Evolutionary conservation across 768 basidiomycete species (phyloP), one percentile per base, ranked within the genome.

Genomic region (Kwoniella dejecticola): DNA sequence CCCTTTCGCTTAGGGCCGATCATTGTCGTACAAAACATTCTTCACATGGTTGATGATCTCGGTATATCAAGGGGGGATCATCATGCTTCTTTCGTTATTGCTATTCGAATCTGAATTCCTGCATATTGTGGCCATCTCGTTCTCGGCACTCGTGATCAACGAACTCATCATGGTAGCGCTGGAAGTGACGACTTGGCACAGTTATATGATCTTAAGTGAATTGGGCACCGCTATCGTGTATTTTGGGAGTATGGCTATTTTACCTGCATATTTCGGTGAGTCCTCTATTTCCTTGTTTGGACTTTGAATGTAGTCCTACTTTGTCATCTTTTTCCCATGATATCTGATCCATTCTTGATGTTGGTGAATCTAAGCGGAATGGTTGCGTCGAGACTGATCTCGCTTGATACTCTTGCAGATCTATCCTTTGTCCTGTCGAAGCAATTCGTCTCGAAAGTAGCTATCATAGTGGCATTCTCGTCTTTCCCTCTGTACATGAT

Each of bases 81-180:
- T 99, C 80, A 99, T 99, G 96, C 90, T 99, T 74, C 86, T 95
- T 82, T 96, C 91, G 0, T 86, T 99, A 21, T 85, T 95, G 7
- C 84, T 99, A 1, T 99, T 98, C 78, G 96, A 99, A 80, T 94
- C 85, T 53, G 94, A 99, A 73, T 98, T 98, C 79, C 79, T 98
- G 68, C 96, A 98, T 76, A 97, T 99, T 62, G 96, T 99, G 29
- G 89, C 95, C 19, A 99, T 98, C 68, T 98, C 96, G 0, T 99
- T 96, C 77, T 96, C 94, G 1, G 91, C 96, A 0, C 83, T 98
- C 50, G 86, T 99, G 66, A 82, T 98, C 27, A 99, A 99, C 76
- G 96, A 98, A 76, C 85, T 99, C 52, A 92, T 98, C 80, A 99
- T 98, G 96, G 96, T 98, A 46, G 93, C 94, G 1, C 79, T 98